Evolutionary conservation across 768 basidiomycete genomes (phyloP).

Genomic region (Lactifluus echinatus): DNA sequence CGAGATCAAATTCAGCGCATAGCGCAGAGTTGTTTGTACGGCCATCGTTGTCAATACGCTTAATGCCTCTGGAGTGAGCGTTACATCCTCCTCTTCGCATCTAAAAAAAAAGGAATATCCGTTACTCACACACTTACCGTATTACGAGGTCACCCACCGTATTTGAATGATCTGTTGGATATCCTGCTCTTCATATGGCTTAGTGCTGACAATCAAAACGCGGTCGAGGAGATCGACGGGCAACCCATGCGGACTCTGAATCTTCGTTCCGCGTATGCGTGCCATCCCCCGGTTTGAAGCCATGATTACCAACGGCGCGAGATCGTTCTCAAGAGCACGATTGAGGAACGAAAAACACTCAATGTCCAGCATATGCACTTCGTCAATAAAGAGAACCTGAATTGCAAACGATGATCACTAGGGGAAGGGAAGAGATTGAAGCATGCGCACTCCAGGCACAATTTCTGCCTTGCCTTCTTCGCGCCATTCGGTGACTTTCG

Average conservation of each 20-base stretch:
- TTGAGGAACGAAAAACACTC: conserved; percentile 99
- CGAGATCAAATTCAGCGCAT: conserved; percentile 91
- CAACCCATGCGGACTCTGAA: conserved; percentile 89
- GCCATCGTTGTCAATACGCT: conserved; percentile 87
- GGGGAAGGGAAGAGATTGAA: background rate
- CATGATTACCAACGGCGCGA: conserved; percentile 96
- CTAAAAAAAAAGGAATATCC: conserved; percentile 30
- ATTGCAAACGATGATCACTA: background rate
- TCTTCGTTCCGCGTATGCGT: conserved; percentile 90
- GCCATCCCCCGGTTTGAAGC: conserved; percentile 95
- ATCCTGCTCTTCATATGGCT: conserved; percentile 74
- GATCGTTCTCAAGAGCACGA: conserved; percentile 86
- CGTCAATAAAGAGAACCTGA: conserved; percentile 96
- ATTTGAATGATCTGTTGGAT: conserved; percentile 90
- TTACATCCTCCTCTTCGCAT: conserved; percentile 93
- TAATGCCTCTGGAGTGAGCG: conserved; percentile 61
- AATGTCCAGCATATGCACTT: conserved; percentile 99
- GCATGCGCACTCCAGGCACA: conserved; percentile 74
- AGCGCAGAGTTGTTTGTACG: conserved; percentile 80
- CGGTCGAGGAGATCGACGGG: conserved; percentile 93
- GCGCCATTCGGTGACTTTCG: conserved; percentile 94
- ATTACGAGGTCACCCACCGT: conserved; percentile 41
- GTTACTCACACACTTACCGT: background rate
- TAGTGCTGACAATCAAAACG: conserved; percentile 91
- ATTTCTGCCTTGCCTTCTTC: conserved; percentile 99